phyloP scores from a whole-genome alignment of 805 yeast genomes.

The Saccharomycopsis sp. region DNA sequence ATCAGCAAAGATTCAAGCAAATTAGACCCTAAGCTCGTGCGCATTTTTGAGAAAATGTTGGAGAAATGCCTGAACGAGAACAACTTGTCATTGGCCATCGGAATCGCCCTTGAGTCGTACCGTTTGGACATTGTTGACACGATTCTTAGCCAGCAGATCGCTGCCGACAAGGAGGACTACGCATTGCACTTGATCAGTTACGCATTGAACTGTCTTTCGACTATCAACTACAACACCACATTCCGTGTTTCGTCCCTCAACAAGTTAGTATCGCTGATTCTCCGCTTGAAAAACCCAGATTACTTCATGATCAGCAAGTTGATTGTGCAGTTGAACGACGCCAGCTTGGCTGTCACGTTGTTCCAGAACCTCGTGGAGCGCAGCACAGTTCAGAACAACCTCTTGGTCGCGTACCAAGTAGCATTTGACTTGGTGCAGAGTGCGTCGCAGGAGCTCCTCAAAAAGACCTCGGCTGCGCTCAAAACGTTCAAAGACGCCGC shows the following conservation, averaged over 20 bases:
- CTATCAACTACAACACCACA: constrained; percentile 54
- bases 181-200: constrained; percentile 59
- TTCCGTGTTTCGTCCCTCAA: constrained; percentile 64
- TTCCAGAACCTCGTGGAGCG: constrained; percentile 51
- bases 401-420: constrained; percentile 76
- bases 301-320: constrained; percentile 80
- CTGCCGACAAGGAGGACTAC: constrained; percentile 41
- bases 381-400: constrained; percentile 34
- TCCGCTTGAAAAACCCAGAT: constrained; percentile 59
- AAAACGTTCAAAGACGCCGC: constrained; percentile 24
- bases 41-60: constrained; percentile 82
- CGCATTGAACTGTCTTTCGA: constrained; percentile 59
- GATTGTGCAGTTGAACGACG: constrained; percentile 80
- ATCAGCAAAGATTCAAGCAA: constrained; percentile 31
- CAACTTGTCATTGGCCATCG: constrained; percentile 77
- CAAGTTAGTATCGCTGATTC: constrained; percentile 53
- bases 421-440: constrained; percentile 91
- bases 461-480: constrained; percentile 33
- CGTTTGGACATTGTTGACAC: constrained; percentile 72
- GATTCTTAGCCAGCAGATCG: constrained; percentile 40
- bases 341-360: constrained; percentile 57
- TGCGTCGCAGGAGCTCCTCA: constrained; percentile 84
- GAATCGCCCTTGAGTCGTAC: constrained; percentile 83
- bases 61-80: constrained; percentile 64
- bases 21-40: constrained; percentile 56